A percentile compares a stretch with the other conserved stretches of the same genome.
Evolutionary conservation across 2,329 filamentous ascomycete genomes (phyloP).

Genomic region (Ascochyta viciae-villosae): DNA sequence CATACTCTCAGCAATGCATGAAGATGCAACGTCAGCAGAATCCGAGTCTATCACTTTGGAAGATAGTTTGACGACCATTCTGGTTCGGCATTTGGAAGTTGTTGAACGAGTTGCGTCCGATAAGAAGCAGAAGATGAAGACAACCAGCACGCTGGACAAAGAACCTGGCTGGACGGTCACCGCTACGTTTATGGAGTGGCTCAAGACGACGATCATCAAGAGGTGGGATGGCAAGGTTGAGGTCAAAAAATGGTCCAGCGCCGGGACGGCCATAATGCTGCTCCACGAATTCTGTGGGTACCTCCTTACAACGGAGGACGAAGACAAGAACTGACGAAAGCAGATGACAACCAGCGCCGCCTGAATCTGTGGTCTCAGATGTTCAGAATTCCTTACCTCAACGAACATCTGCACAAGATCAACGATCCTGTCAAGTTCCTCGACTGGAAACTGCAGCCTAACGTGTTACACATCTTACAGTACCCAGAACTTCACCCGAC

Average conservation of each 20-base stretch:
- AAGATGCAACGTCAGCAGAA: background rate
- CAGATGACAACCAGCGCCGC: conserved; percentile 28
- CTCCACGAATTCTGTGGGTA: conserved; percentile 71
- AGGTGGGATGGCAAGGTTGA: conserved; percentile 81
- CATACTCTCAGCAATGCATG: conserved; percentile 48
- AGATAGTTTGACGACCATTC: conserved; percentile 21
- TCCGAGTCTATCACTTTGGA: background rate
- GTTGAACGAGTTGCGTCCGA: conserved; percentile 31
- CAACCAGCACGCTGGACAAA: conserved; percentile 17
- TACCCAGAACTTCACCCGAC: conserved; percentile 81
- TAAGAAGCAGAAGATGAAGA: conserved; percentile 31
- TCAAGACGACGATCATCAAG: conserved; percentile 74
- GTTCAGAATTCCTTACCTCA: conserved; percentile 78
- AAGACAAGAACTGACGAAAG: conserved; percentile 20
- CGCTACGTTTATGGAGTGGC: conserved; percentile 68
- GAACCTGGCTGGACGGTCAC: conserved; percentile 49
- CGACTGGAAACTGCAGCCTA: conserved; percentile 69
- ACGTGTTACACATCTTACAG: conserved; percentile 76
- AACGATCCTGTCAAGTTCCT: conserved; percentile 72
- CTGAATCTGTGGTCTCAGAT: conserved; percentile 65
- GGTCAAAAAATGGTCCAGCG: conserved; percentile 72
- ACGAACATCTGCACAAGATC: conserved; percentile 76
- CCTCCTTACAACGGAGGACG: background rate
- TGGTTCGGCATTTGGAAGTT: conserved; percentile 36
- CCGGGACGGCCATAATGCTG: conserved; percentile 79